Conservation (phyloP, 805 yeast genomes). For the fission yeast (Schizosaccharomyces pombe) region DNA sequence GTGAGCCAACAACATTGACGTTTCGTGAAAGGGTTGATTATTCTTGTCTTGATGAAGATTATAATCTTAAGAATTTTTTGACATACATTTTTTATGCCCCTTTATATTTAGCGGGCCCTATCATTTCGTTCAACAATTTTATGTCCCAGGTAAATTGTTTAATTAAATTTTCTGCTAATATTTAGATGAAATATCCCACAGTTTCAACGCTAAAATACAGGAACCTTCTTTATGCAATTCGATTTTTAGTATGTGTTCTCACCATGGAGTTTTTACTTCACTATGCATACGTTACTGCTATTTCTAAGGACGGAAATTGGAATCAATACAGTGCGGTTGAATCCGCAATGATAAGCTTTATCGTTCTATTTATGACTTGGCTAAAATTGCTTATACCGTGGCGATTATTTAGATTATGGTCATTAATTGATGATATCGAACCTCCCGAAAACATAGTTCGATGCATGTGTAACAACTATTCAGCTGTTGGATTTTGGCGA, state of each 20-base stretch:
- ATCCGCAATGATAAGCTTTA: conserved; percentile 79
- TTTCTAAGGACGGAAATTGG: conserved; percentile 78
- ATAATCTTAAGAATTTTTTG: conserved; percentile 38
- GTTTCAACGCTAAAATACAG: conserved; percentile 35
- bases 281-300: conserved; percentile 79
- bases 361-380: conserved; percentile 82
- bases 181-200: conserved; percentile 25
- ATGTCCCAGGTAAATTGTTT: conserved; percentile 31
- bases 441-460: conserved; percentile 96
- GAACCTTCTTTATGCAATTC: conserved; percentile 34
- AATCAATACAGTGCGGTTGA: conserved; percentile 72
- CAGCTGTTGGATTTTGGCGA: conserved; percentile 91
- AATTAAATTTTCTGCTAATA: too few species aligned
- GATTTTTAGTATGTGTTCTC: conserved; percentile 50
- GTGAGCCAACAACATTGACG: conserved; percentile 13
- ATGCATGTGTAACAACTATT: conserved; percentile 81
- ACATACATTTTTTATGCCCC: conserved; percentile 73
- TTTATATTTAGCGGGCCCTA: conserved; percentile 83
- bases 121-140: conserved; percentile 78
- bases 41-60: conserved; percentile 37
- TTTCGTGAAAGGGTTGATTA: conserved; percentile 46
- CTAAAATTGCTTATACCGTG: conserved; percentile 80
- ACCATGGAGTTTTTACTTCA: conserved; percentile 81
- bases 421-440: conserved; percentile 73
- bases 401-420: conserved; percentile 87